Conservation (phyloP, 257 asterid species). For the Sherardia arvensis region DNA sequence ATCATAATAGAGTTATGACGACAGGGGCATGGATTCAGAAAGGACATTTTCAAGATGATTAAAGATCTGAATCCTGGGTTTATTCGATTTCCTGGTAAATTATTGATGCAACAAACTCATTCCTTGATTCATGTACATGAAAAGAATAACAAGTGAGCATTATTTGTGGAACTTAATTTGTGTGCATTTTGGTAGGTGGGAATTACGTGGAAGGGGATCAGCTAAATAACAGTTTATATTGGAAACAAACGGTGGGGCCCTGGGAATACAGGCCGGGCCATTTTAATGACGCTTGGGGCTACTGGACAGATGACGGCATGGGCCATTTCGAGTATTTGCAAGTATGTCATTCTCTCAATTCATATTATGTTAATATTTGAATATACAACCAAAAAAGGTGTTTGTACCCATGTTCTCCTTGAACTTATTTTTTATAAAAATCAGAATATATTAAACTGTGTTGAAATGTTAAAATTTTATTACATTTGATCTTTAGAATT, state of each 20-base stretch:
- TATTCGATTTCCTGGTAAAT: conserved; percentile 81
- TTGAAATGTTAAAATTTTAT: too few relatives aligned
- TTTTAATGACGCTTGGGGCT: conserved; percentile 89
- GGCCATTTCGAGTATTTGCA: conserved; percentile 86
- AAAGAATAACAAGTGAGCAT: not conserved
- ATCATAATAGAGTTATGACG: too few relatives aligned
- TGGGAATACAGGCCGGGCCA: conserved; percentile 97
- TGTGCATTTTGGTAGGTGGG: conserved; percentile 51
- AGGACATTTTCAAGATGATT: conserved; percentile 69
- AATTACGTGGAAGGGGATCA: conserved; percentile 89
- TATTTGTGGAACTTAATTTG: too few relatives aligned
- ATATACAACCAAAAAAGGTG: too few relatives aligned
- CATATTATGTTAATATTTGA: too few relatives aligned
- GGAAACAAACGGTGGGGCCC: conserved; percentile 93
- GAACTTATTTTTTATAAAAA: too few relatives aligned
- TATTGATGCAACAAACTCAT: not conserved
- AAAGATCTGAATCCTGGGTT: conserved; percentile 66
- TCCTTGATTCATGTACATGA: too few relatives aligned
- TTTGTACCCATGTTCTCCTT: too few relatives aligned
- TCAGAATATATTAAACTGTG: too few relatives aligned
- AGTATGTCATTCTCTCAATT: conserved; percentile 21
- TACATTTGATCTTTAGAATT: too few relatives aligned
- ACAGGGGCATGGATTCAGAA: conserved; percentile 86
- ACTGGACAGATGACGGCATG: conserved; percentile 98
- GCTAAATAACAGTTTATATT: conserved; percentile 73